Evolutionary conservation across 1,139 yeast species (phyloP), one percentile per base, ranked within the genome.

Genomic region (Lodderomyces pseudojiufengensis): DNA sequence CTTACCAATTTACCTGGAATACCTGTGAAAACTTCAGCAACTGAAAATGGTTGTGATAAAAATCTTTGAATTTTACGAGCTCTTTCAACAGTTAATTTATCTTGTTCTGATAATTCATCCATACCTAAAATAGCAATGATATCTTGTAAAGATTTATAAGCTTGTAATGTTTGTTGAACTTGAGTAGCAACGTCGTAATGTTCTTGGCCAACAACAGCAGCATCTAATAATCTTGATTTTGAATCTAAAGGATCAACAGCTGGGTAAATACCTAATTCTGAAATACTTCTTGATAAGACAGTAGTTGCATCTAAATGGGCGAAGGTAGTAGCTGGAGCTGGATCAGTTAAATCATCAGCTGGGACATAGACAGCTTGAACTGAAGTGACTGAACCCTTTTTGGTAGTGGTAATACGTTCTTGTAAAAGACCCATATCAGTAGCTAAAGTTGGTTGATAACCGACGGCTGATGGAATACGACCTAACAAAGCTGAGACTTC

Each of bases 381-480:
- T 49, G 98, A 92, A 52, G 98, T 92, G 70, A 92, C 97, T 70
- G 98, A 92, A 80, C 98, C 98, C 82, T 92, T 92, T 74, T 80
- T 82, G 71, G 98, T 92, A 76, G 97, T 90, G 76, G 98, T 92
- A 75, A 92, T 92, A 82, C 98, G 94, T 80, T 92, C 98, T 81
- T 92, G 98, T 69, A 92, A 82, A 70, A 88, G 83, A 86, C 98
- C 98, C 97, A 92, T 92, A 88, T 92, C 98, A 61, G 98, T 92
- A 78, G 98, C 96, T 76, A 92, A 83, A 58, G 98, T 92, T 71
- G 98, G 98, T 79, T 92, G 98, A 76, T 92, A 92, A 87, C 98
- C 98, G 87, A 92, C 98, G 59, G 98, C 98, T 53, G 98, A 92
- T 70, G 98, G 98, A 71, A 92, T 92, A 86, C 98, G 97, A 78